Evolutionary conservation across 2,329 filamentous ascomycete genomes (phyloP).

Genomic region (Neospermospora avenae): DNA sequence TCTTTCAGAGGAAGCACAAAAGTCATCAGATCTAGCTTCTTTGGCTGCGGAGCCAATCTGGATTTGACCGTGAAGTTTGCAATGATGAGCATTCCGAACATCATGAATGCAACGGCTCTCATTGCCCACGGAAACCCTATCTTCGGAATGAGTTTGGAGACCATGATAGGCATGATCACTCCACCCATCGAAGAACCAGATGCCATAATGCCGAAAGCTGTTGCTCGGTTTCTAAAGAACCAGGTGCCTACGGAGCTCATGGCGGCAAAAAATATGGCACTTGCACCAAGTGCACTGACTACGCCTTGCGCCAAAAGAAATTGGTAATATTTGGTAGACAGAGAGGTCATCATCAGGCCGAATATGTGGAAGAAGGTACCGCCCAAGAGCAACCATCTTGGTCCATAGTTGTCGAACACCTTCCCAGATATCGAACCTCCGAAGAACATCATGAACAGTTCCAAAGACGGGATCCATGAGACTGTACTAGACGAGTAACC

Average conservation of each 20-base stretch:
- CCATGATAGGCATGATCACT: slow-evolving; percentile 61
- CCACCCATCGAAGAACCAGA: slow-evolving; percentile 49
- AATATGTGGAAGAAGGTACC: slow-evolving; percentile 57
- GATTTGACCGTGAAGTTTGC: slow-evolving; percentile 52
- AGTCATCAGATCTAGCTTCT: slow-evolving; percentile 34
- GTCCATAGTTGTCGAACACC: slow-evolving; percentile 59
- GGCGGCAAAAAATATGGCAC: slow-evolving; percentile 44
- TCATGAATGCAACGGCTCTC: slow-evolving; percentile 52
- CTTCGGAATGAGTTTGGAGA: slow-evolving; percentile 48
- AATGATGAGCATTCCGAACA: slow-evolving; percentile 51
- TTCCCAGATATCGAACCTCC: slow-evolving; percentile 61
- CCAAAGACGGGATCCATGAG: slow-evolving; percentile 60
- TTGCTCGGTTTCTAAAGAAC: slow-evolving; percentile 46
- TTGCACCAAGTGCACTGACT: slow-evolving; percentile 43
- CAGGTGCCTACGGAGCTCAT: slow-evolving; percentile 44
- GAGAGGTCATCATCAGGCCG: slow-evolving; percentile 59
- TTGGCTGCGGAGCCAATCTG: slow-evolving; percentile 42
- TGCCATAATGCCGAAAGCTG: slow-evolving; percentile 47
- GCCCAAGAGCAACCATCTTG: slow-evolving; percentile 49
- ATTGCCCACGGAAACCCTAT: slow-evolving; percentile 57
- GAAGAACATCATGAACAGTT: slow-evolving; percentile 51
- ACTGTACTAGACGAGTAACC: slow-evolving; percentile 51
- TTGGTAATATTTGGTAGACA: slow-evolving; percentile 54
- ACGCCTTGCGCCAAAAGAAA: slow-evolving; percentile 48
- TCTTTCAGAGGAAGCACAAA: slow-evolving; percentile 40